Conservation (phyloP, 129 eudicot genomes). For the Tagetes erecta region DNA sequence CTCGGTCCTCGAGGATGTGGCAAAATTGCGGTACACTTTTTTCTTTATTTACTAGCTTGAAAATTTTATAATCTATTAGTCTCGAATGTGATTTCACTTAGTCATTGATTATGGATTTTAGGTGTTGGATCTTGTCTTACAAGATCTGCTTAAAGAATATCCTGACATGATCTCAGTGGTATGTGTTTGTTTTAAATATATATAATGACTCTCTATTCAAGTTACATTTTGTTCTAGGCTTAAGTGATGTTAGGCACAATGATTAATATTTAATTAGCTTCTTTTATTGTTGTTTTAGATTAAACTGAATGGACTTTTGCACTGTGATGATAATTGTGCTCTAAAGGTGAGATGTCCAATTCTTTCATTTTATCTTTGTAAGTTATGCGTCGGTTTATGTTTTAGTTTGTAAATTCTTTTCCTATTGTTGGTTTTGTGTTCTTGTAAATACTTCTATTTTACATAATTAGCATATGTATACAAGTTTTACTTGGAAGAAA, state of each 20-base stretch:
- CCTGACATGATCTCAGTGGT: conserved; percentile 92
- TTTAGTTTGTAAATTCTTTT: not conserved
- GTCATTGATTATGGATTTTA: conserved; percentile 28
- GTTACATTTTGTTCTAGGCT: not conserved
- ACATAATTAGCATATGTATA: not conserved
- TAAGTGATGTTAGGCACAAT: not conserved
- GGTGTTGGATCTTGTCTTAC: conserved; percentile 95
- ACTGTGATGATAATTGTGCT: conserved; percentile 87
- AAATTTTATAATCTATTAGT: not conserved
- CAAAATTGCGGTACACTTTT: conserved; percentile 56
- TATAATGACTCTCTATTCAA: not conserved
- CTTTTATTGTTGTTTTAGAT: conserved; percentile 45
- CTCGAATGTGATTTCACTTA: not conserved
- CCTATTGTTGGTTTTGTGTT: not conserved
- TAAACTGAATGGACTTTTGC: conserved; percentile 88
- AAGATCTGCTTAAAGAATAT: conserved; percentile 64
- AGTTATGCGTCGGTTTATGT: conserved; percentile 6
- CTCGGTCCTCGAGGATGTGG: conserved; percentile 99
- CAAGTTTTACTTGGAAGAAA: not conserved
- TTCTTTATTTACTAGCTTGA: not conserved
- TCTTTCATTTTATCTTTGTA: not conserved
- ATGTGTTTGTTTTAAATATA: conserved; percentile 15
- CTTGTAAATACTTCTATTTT: not conserved
- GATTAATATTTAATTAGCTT: conserved; percentile 4
- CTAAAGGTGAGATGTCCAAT: conserved; percentile 57